phyloP scores from a whole-genome alignment of 768 basidiomycete genomes.

The Jaapia argillacea region DNA sequence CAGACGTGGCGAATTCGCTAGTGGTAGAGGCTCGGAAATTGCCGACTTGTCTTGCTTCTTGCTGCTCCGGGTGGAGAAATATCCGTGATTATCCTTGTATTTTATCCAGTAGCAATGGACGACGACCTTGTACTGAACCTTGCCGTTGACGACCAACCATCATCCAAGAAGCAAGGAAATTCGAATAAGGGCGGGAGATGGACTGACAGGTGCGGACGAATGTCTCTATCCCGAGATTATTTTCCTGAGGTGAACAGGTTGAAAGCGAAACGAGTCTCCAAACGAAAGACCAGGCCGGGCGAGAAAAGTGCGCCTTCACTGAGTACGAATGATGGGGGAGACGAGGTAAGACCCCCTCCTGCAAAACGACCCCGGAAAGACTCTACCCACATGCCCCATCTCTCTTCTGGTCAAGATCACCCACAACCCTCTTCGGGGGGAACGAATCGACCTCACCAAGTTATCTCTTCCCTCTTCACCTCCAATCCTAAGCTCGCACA shows the following conservation, averaged over 20 bases:
- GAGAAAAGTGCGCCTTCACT: slow-evolving; percentile 18
- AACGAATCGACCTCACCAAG: slow-evolving; percentile 33
- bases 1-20: slow-evolving; percentile 12
- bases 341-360: slow-evolving; percentile 24
- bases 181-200: slow-evolving; percentile 57
- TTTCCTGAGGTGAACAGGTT: slow-evolving; percentile 32
- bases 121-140: slow-evolving; percentile 73
- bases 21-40: neutral
- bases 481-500: slow-evolving; percentile 65
- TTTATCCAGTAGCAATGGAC: slow-evolving; percentile 38
- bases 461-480: slow-evolving; percentile 87
- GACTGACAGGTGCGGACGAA: slow-evolving; percentile 59
- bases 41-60: neutral
- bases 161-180: slow-evolving; percentile 14
- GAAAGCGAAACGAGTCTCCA: slow-evolving; percentile 63
- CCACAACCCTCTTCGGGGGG: slow-evolving; percentile 16
- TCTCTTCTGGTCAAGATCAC: slow-evolving; percentile 11
- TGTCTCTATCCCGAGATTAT: slow-evolving; percentile 5
- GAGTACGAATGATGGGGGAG: slow-evolving; percentile 11
- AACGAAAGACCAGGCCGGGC: slow-evolving; percentile 39
- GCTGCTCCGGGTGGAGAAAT: too few species aligned
- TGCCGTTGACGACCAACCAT: slow-evolving; percentile 16
- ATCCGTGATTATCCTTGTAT: neutral
- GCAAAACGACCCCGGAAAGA: slow-evolving; percentile 35
- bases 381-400: slow-evolving; percentile 4